Base-by-base conservation (phyloP, 1,139 yeast genomes). In the Nakaseomyces uthaithaninus region DNA sequence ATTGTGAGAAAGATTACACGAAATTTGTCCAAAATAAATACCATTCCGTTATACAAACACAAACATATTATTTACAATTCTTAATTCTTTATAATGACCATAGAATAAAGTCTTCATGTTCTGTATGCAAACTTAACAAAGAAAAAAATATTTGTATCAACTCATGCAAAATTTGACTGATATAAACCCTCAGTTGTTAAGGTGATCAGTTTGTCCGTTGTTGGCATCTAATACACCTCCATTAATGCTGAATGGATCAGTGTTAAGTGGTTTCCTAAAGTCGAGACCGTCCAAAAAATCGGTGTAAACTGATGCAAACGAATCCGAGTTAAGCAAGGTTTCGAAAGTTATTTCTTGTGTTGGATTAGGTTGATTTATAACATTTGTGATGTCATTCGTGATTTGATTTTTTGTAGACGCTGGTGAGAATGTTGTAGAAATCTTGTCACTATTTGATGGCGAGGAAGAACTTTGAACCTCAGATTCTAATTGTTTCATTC, bases 381-480 rank as follows among this genome's bases (percentile, higher is more conserved):
- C 24, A 31, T 31, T 31, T 14, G 35, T 4, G n/a, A 28, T 16
- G 4, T 31, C 35, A 8, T 4, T 17, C 8, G 15, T 3, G 3
- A 16, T 11, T 7, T 19, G 35, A 12, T 31, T 19, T 31, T 19
- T 20, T 19, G 35, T 31, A 9, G 35, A 19, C 4, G 16, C 16
- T 16, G 33, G 33, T 17, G 33, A 28, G 11, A 28, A 28, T 12
- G 25, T 20, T 2, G 35, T 31, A 5, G 35, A 31, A 19, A 20
- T n/a, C 9, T 8, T 20, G 8, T 31, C 35, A 19, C 24, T 31
- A 3, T 17, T 17, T 4, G 35, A 31, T 19, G 35, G 35, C 6
- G 35, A 19, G 20, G 35, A 19, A 7, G 35, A 31, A 20, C 35
- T 31, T 20, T 31, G 35, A 7, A 31, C 35, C 17, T 31, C 35